Evolutionary conservation across 2,329 filamentous ascomycete species (phyloP), one percentile per base, ranked within the genome.

Genomic region (Botryosphaeria dothidea): DNA sequence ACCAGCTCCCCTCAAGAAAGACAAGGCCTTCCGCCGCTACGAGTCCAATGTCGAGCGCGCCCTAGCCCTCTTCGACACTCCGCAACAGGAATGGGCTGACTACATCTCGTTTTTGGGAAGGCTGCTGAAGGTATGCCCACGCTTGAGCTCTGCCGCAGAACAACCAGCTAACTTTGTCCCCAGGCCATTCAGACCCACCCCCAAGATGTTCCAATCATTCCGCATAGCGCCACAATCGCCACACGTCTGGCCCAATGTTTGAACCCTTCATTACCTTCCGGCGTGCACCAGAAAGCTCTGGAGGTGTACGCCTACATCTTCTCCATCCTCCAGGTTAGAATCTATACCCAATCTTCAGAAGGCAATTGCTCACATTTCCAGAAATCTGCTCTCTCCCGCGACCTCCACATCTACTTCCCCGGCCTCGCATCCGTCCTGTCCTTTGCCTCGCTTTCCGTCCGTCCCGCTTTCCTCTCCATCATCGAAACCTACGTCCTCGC

Each of bases 21-120:
- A 90, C 73, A 90, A 89, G 70, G 81, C 79, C 66, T 94, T 92
- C 76, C 92, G 93, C 69, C 91, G 93, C 77, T 99, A 98, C 86
- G 92, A 93, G 49, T 87, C 90, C 56, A 91, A 88, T 66, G 89
- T 99, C 69, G 94, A 98, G 74, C 88, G 93, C 77, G 91, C 93
- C 36, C 85, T 99, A 67, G 87, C 91, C 51, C 84, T 97, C 36
- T 99, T 97, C 81, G 95, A 99, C 75, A 93, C 92, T 17, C 89
- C 92, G 31, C 84, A 97, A 70, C 93, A 98, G 79, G 95, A 99
- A 87, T 99, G 95, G 95, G 95, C 96, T 56, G 95, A 99, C 80
- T 99, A 99, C 76, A 99, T 99, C 73, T 97, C 94, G 19, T 99
- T 98, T 76, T 82, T 99, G 64, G 96, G 92, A 75, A 88, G 92